Base-by-base conservation (phyloP, 2,329 filamentous ascomycete genomes). In the Thelonectria olida region DNA sequence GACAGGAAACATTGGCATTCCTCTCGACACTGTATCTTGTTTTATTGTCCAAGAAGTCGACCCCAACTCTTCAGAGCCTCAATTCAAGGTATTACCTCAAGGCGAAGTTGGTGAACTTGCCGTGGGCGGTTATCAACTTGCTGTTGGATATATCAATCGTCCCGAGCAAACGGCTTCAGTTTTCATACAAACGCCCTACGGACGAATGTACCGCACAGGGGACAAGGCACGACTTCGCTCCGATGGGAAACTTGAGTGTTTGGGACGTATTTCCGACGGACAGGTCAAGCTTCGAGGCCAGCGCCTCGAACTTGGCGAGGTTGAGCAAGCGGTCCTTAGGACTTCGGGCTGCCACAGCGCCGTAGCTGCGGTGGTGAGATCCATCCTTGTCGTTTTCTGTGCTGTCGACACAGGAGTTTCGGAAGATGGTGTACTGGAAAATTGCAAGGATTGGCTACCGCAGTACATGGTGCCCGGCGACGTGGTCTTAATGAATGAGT, bases 251-350 rank as follows among this genome's bases (percentile, higher is more conserved):
- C 81, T 97, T n/a, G 91, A 97, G 74, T 96, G 92, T 71, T 82
- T 94, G 31, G 94, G 94, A 0, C 89, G 94, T 10, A 89, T 97
- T 12, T 85, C 86, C 2, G 87, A 88, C 50, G 93, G 92, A 0
- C 94, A 97, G 75, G 89, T 97, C 51, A 97, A 97, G 76, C 82
- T 97, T 7, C 86, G 93, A 54, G 93, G 93, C 1, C 93, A 97
- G 75, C 84, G 93, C 49, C 85, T 96, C 51, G 91, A 96, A 71
- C 85, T 96, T 5, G 91, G 91, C 0, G 92, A 94, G 71, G 83
- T 93, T 19, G 92, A 95, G 72, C 87, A 92, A 67, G 90, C 87
- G 1, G 83, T 89, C 2, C 81, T 90, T 44, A 85, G 85, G 55
- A 84, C 86, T 0, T 72, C 80, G 0, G 86, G 85, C 1, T 89